Conservation (phyloP, 2,329 filamentous ascomycete species). For the Hypoxylon sp. region DNA sequence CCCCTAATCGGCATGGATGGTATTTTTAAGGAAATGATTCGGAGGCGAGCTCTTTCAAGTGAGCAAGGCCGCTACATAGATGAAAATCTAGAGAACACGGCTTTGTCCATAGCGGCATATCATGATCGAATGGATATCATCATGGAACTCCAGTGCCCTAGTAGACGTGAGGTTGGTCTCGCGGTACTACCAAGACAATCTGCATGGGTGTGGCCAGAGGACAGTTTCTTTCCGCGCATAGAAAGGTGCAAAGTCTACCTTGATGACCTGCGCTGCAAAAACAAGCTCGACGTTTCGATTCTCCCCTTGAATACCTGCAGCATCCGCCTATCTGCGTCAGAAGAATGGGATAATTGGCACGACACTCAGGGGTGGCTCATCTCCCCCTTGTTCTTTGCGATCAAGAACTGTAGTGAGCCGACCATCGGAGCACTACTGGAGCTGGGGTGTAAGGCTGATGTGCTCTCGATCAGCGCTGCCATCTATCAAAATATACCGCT, state of each 20-base stretch:
- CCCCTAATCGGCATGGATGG: no score
- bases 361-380: not conserved
- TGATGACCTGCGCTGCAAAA: not conserved
- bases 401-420: not conserved
- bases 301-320: not conserved
- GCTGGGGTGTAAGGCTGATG: constrained; percentile 18
- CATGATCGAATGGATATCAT: constrained; percentile 19
- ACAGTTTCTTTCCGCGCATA: not conserved
- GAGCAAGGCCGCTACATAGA: no score
- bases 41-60: no score
- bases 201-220: not conserved
- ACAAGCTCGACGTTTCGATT: constrained; percentile 1
- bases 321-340: not conserved
- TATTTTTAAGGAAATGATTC: no score
- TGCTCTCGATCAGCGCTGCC: not conserved
- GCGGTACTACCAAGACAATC: constrained; percentile 4
- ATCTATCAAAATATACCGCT: not conserved
- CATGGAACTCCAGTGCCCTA: not conserved
- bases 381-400: constrained; percentile 8
- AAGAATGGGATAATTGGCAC: constrained; percentile 15
- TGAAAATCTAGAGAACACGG: constrained; percentile 14
- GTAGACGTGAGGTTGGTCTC: not conserved
- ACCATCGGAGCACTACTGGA: constrained; percentile 4
- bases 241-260: no score
- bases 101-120: constrained; percentile 12